These are phyloP conservation scores for Pseudogymnoascus verrucosus DNA, from an alignment of 2,329 filamentous ascomycete genomes.

Conservation along the genomic window DNA sequence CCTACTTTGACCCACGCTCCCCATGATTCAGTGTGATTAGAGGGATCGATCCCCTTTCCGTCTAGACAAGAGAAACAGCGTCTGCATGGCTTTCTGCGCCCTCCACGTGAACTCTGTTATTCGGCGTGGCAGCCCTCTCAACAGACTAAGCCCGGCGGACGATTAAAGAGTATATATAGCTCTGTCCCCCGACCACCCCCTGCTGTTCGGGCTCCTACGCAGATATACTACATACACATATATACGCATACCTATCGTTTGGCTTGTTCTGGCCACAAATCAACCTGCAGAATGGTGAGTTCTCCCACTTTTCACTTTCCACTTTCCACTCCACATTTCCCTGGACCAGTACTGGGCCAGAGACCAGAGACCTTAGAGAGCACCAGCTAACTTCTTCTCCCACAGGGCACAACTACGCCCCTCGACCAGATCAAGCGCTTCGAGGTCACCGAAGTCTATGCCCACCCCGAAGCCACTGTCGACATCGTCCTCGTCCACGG, in stretches of 20 bases:
- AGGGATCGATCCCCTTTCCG: background rate
- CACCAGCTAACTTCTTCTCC: background rate
- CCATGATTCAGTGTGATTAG: background rate
- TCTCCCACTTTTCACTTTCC: no score
- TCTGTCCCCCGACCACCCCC: background rate
- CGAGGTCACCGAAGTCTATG: constrained; percentile 52
- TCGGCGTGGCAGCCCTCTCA: background rate
- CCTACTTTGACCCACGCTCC: background rate
- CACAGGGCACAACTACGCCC: constrained; percentile 41
- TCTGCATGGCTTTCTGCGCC: background rate
- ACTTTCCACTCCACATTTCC: background rate
- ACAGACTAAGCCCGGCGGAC: no score
- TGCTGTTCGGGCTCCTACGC: background rate
- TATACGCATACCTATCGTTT: background rate
- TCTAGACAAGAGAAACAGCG: background rate
- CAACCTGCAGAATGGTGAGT: background rate
- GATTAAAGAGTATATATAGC: background rate
- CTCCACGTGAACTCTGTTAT: background rate
- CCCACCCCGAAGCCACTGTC: constrained; percentile 49
- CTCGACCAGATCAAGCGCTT: constrained; percentile 41
- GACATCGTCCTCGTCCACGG: constrained; percentile 67
- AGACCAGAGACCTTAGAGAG: background rate
- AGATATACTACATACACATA: background rate
- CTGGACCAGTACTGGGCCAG: background rate
- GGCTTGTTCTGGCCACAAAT: background rate